A percentile compares a stretch with the other conserved stretches of the same genome.
phyloP scores from a whole-genome alignment of 164 flowering plant species.

The Kingdonia uniflora region DNA sequence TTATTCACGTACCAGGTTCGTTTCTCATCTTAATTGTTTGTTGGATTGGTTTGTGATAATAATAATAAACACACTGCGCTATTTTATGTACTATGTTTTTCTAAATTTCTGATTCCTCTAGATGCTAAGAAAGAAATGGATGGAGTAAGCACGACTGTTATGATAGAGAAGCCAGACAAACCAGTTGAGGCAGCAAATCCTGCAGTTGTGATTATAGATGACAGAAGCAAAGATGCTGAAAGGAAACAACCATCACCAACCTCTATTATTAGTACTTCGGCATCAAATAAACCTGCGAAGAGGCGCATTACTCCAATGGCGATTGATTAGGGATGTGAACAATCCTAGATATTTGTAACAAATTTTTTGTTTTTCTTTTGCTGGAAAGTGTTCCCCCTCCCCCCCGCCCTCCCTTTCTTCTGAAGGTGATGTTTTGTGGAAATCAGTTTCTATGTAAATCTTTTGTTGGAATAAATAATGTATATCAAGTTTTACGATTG shows the following conservation, averaged over 20 bases:
- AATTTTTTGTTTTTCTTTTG: no score
- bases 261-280: constrained; percentile 12
- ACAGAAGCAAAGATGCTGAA: constrained; percentile 2
- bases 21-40: constrained; percentile 2
- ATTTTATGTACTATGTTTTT: no score
- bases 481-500: no score
- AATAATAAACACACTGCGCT: no score
- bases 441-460: no score
- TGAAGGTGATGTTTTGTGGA: no score
- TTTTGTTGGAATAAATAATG: no score
- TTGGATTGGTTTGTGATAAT: background rate
- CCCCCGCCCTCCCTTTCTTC: no score
- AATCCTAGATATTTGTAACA: no score
- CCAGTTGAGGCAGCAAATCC: constrained; percentile 8
- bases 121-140: constrained; percentile 18
- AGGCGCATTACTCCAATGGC: constrained; percentile 86
- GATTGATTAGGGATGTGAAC: constrained; percentile 23
- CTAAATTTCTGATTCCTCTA: constrained; percentile 7
- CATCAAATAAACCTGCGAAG: constrained; percentile 51
- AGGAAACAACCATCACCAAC: background rate
- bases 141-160: constrained; percentile 18
- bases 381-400: no score
- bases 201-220: constrained; percentile 6
- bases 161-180: constrained; percentile 15
- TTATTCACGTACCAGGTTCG: constrained; percentile 43